Conservation (phyloP, 768 basidiomycete species). For the Boletus reticuloceps region DNA sequence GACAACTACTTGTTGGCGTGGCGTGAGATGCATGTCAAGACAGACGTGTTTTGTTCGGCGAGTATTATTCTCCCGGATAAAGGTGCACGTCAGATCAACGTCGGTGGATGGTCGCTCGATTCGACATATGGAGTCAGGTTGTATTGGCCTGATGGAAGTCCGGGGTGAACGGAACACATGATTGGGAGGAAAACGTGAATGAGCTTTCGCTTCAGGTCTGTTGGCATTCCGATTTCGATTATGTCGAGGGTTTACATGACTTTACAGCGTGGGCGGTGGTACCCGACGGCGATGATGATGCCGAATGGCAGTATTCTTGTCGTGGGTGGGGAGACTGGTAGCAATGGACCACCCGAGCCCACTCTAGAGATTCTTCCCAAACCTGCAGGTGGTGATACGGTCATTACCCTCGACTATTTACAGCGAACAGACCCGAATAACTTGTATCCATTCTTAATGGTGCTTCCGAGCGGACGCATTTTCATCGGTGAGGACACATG, state of each 20-base stretch:
- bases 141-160: slow-evolving; percentile 65
- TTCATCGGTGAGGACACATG: slow-evolving; percentile 59
- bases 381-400: slow-evolving; percentile 60
- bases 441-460: slow-evolving; percentile 72
- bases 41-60: slow-evolving; percentile 80
- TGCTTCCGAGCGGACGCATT: slow-evolving; percentile 66
- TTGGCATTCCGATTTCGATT: not conserved
- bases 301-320: slow-evolving; percentile 73
- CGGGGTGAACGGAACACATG: slow-evolving; percentile 68
- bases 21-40: slow-evolving; percentile 74
- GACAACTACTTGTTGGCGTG: slow-evolving; percentile 48
- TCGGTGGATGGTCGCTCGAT: slow-evolving; percentile 55
- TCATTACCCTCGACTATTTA: slow-evolving; percentile 62
- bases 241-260: not conserved
- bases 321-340: slow-evolving; percentile 72
- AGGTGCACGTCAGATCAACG: slow-evolving; percentile 38
- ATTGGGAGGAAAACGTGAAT: slow-evolving; percentile 73
- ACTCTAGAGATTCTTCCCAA: slow-evolving; percentile 71
- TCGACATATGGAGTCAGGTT: slow-evolving; percentile 74
- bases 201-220: slow-evolving; percentile 60
- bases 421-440: slow-evolving; percentile 76
- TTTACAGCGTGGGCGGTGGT: slow-evolving; percentile 65
- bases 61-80: slow-evolving; percentile 75
- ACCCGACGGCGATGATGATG: slow-evolving; percentile 64
- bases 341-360: slow-evolving; percentile 63